phyloP scores from a whole-genome alignment of 345 rosid species.

The Lepidium didymum region DNA sequence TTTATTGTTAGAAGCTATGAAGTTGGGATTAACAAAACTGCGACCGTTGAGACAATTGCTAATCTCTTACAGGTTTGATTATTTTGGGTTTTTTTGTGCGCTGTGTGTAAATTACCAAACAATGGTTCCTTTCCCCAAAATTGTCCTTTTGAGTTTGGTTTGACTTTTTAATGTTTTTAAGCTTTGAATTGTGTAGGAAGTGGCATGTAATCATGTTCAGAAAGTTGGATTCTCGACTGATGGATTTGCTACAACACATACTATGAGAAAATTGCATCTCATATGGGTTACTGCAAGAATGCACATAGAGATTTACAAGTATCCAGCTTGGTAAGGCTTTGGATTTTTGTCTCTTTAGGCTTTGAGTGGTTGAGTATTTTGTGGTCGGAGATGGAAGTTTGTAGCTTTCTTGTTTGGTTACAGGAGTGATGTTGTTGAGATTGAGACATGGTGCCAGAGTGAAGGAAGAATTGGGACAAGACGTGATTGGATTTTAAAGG shows the following conservation, averaged over 20 bases:
- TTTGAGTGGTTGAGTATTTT: neutral
- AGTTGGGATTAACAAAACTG: slow-evolving; percentile 94
- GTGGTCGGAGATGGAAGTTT: slow-evolving; percentile 1
- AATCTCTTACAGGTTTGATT: slow-evolving; percentile 75
- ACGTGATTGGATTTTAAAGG: slow-evolving; percentile 84
- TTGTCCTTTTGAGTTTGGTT: neutral
- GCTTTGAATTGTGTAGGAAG: slow-evolving; percentile 39
- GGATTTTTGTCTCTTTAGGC: neutral
- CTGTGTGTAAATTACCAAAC: neutral
- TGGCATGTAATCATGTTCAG: slow-evolving; percentile 90
- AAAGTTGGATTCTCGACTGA: slow-evolving; percentile 86
- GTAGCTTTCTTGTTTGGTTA: neutral
- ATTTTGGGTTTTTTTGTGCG: neutral
- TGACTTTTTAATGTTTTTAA: neutral
- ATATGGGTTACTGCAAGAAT: slow-evolving; percentile 99
- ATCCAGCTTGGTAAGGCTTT: slow-evolving; percentile 75
- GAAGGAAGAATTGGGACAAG: slow-evolving; percentile 96
- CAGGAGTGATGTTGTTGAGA: slow-evolving; percentile 96
- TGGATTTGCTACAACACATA: slow-evolving; percentile 79
- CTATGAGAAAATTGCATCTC: slow-evolving; percentile 92
- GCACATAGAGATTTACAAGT: slow-evolving; percentile 91
- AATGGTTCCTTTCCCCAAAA: no score
- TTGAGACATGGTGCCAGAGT: slow-evolving; percentile 94
- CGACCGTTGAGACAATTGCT: slow-evolving; percentile 88
- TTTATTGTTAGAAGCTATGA: slow-evolving; percentile 83